A percentile compares a stretch with the other conserved stretches of the same genome.
These are phyloP conservation scores for Cercospora sesami DNA, from an alignment of 2,329 filamentous ascomycete genomes.

Conservation along the genomic window DNA sequence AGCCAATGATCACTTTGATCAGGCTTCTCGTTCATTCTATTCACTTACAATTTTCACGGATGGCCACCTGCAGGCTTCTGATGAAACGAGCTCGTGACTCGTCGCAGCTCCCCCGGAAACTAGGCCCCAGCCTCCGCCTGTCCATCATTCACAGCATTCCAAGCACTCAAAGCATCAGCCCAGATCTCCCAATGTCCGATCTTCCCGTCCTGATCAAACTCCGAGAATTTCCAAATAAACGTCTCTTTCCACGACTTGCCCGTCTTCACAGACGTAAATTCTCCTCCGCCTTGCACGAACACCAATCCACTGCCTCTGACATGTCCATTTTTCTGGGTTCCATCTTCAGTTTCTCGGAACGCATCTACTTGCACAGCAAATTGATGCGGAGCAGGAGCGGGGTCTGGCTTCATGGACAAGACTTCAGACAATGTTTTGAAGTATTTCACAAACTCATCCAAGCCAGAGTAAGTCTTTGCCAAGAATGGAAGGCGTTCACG, in stretches of 20 bases:
- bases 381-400: not conserved
- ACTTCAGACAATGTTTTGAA: not conserved
- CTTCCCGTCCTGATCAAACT: conserved; percentile 2
- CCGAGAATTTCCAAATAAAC: not conserved
- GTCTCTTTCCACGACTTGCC: conserved; percentile 5
- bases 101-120: too few species aligned
- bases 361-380: conserved; percentile 7
- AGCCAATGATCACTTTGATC: not conserved
- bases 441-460: not conserved
- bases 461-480: not conserved
- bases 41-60: not conserved
- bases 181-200: conserved; percentile 6
- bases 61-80: too few species aligned
- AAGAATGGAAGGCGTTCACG: not conserved
- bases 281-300: conserved; percentile 2
- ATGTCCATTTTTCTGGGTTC: not conserved
- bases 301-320: not conserved
- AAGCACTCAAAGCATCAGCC: conserved; percentile 9
- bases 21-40: not conserved
- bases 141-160: not conserved
- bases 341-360: not conserved
- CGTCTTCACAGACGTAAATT: not conserved
- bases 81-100: not conserved
- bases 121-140: not conserved
- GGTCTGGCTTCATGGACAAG: not conserved